Evolutionary conservation across 1,139 yeast species (phyloP), one percentile per base, ranked within the genome.

Genomic region (Geotrichum aggregatum): DNA sequence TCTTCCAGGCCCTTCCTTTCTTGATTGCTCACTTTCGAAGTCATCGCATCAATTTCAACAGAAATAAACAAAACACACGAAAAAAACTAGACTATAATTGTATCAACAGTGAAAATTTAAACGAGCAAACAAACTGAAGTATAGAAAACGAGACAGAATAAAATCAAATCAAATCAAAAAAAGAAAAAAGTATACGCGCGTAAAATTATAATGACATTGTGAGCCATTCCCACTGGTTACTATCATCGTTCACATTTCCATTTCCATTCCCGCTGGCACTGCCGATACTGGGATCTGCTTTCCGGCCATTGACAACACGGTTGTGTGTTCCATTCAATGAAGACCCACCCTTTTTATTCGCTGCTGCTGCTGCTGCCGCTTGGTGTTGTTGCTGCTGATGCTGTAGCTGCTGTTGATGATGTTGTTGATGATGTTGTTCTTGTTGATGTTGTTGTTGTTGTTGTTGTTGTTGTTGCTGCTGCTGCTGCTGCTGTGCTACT

Each of bases 201-300:
- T n/a, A n/a, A n/a, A 36, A 39, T 58, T 57, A 66, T 43, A 66
- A 54, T 4, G 68, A 63, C 69, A 66, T 66, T 13, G 69, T 64
- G 40, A 66, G 49, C 70, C 70, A 66, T 39, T 66, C 70, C 70
- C 70, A 66, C 47, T 66, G 69, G 30, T 59, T 63, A 2, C 35
- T 43, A 56, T 57, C 41, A 43, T 52, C 49, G n/a, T n/a, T n/a
- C n/a, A n/a, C n/a, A n/a, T n/a, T n/a, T n/a, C 41, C 41, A 38
- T 7, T 7, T 14, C 41, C 41, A 38, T 10, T 13, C 11, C 33
- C 33, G 33, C 33, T 13, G 10, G 33, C 33, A 10, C 22, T 47
- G 52, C 16, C 34, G 40, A 22, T 45, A 28, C 39, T 34, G 33
- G 24, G 33, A 24, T 41, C 34, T 19, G 47, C 28, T 44, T 19